Evolutionary conservation across 495 filamentous ascomycete genomes (phyloP).

Genomic region (Lophiotrema nucula): DNA sequence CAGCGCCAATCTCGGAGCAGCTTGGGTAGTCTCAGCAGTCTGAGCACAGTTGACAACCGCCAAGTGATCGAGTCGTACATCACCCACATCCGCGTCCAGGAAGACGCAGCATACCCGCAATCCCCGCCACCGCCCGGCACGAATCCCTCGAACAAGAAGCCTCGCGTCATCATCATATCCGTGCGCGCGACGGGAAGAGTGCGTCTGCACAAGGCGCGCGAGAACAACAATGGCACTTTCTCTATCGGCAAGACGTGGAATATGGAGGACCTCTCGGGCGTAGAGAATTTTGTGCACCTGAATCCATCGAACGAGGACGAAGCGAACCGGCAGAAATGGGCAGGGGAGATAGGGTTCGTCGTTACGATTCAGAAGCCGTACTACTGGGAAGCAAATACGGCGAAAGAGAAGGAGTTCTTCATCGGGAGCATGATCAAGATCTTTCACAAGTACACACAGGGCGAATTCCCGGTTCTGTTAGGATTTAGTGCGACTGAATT

Average conservation of each 20-base stretch:
- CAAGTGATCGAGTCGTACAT: slow-evolving; percentile 93
- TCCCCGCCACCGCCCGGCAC: slow-evolving; percentile 76
- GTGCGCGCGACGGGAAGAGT: slow-evolving; percentile 90
- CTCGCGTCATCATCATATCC: slow-evolving; percentile 84
- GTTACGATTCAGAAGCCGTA: slow-evolving; percentile 90
- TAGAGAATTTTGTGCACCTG: slow-evolving; percentile 72
- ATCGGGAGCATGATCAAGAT: slow-evolving; percentile 93
- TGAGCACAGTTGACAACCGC: slow-evolving; percentile 8
- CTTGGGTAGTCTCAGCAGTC: background rate
- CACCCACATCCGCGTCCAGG: slow-evolving; percentile 85
- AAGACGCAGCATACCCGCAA: slow-evolving; percentile 82
- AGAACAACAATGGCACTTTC: slow-evolving; percentile 89
- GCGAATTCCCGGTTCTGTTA: slow-evolving; percentile 70
- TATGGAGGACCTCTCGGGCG: slow-evolving; percentile 76
- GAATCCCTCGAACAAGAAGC: slow-evolving; percentile 73
- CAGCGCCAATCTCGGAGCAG: background rate
- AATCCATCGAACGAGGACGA: slow-evolving; percentile 54
- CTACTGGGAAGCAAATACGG: slow-evolving; percentile 89
- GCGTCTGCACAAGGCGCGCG: slow-evolving; percentile 92
- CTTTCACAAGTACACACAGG: slow-evolving; percentile 91
- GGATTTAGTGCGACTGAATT: slow-evolving; percentile 81
- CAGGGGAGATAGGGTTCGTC: slow-evolving; percentile 76
- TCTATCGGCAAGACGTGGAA: slow-evolving; percentile 98
- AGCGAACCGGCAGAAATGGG: slow-evolving; percentile 71
- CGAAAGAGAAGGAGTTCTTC: slow-evolving; percentile 97